phyloP scores from a whole-genome alignment of 768 basidiomycete genomes.

The Leccinellum albellum region DNA sequence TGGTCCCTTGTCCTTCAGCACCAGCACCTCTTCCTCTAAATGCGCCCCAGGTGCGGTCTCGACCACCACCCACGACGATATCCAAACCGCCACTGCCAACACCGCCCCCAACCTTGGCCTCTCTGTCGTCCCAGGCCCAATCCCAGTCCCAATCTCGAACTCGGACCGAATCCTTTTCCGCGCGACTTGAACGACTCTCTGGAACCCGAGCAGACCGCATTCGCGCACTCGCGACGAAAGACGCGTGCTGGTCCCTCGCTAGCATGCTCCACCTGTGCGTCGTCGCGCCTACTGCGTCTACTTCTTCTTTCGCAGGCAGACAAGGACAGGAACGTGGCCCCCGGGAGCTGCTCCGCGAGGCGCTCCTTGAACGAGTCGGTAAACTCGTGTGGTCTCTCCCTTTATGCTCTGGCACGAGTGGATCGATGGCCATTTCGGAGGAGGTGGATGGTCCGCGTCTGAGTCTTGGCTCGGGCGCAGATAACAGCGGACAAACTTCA shows the following conservation, averaged over 20 bases:
- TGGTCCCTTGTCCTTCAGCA: not conserved
- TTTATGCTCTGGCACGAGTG: not conserved
- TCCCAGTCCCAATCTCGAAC: not conserved
- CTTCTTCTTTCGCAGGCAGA: not conserved
- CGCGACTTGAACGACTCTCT: too few relatives aligned
- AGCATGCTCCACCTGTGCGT: conserved; percentile 25
- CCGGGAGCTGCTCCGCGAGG: not conserved
- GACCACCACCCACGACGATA: not conserved
- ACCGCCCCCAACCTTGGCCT: not conserved
- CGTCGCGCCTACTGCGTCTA: not conserved
- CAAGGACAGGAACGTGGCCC: too few relatives aligned
- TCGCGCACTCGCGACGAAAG: conserved; percentile 20
- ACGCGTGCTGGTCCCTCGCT: conserved; percentile 28
- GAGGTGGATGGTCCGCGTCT: too few relatives aligned
- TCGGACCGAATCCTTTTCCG: not conserved
- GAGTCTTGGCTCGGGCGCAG: too few relatives aligned
- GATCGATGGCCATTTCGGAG: not conserved
- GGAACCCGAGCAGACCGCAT: conserved; percentile 20
- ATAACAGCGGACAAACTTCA: too few relatives aligned
- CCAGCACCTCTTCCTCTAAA: not conserved
- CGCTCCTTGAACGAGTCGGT: conserved; percentile 23
- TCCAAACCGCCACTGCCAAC: not conserved
- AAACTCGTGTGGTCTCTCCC: conserved; percentile 17
- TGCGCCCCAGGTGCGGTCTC: not conserved
- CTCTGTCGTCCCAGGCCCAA: not conserved